phyloP scores from a whole-genome alignment of 1,139 yeast species.

The Kodamaea derodonti region DNA sequence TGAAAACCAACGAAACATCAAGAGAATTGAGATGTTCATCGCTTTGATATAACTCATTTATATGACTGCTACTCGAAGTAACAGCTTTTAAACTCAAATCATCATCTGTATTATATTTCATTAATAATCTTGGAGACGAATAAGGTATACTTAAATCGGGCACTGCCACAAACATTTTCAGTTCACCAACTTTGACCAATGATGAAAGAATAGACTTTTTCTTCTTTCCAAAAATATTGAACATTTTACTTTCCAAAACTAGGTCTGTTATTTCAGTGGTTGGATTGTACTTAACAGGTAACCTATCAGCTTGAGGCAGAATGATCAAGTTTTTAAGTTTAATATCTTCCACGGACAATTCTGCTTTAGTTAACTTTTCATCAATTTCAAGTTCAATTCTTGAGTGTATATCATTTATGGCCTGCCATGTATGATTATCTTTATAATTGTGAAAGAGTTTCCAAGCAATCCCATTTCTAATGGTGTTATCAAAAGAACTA shows the following conservation, averaged over 20 bases:
- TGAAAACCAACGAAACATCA: conserved; percentile 26
- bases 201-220: conserved; percentile 38
- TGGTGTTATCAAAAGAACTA: conserved; percentile 9
- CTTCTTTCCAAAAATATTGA: conserved; percentile 33
- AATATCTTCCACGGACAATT: conserved; percentile 27
- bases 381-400: conserved; percentile 39
- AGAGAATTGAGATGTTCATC: conserved; percentile 19
- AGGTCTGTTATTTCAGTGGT: not conserved
- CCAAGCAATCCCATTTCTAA: conserved; percentile 32
- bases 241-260: conserved; percentile 18
- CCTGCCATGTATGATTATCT: conserved; percentile 32
- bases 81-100: conserved; percentile 2
- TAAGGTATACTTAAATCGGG: conserved; percentile 37
- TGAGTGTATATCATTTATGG: conserved; percentile 24
- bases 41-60: conserved; percentile 30
- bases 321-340: conserved; percentile 29
- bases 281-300: not conserved
- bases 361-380: conserved; percentile 23
- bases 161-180: conserved; percentile 30
- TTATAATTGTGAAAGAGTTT: conserved; percentile 26
- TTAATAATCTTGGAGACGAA: conserved; percentile 36
- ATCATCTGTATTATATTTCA: conserved; percentile 27
- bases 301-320: not conserved
- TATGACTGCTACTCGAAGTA: conserved; percentile 4
- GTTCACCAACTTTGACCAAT: conserved; percentile 31